A percentile compares a stretch with the other conserved stretches of the same genome.
phyloP scores from a whole-genome alignment of 257 asterid species.

The Solanum pimpinellifolium region DNA sequence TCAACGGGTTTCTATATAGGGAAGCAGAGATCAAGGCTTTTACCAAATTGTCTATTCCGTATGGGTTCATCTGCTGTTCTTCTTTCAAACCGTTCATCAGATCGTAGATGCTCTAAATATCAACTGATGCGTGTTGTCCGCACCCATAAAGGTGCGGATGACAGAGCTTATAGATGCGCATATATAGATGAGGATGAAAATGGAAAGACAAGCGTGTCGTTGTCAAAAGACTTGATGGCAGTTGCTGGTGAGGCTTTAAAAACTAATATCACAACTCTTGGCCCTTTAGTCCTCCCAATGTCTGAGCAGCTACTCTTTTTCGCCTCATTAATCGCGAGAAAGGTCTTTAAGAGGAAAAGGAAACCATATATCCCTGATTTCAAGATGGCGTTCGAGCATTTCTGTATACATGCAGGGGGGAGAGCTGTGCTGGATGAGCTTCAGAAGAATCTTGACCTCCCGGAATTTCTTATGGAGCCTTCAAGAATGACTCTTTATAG shows the following conservation, averaged over 20 bases:
- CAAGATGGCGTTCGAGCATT: slow-evolving; percentile 3
- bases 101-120: slow-evolving; percentile 7
- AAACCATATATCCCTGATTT: slow-evolving; percentile 7
- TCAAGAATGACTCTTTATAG: slow-evolving; percentile 5
- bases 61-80: slow-evolving; percentile 23
- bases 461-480: slow-evolving; percentile 9
- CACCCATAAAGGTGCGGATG: slow-evolving; percentile 23
- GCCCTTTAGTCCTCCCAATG: neutral
- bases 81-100: slow-evolving; percentile 13
- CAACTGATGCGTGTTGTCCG: slow-evolving; percentile 11
- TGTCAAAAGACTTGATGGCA: slow-evolving; percentile 19
- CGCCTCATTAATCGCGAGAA: neutral
- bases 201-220: neutral
- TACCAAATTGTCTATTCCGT: slow-evolving; percentile 19
- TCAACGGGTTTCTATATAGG: slow-evolving; percentile 9
- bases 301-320: neutral
- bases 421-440: slow-evolving; percentile 6
- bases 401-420: neutral
- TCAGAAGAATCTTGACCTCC: slow-evolving; percentile 6
- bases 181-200: slow-evolving; percentile 12
- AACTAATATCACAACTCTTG: slow-evolving; percentile 12
- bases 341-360: slow-evolving; percentile 3
- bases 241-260: slow-evolving; percentile 27
- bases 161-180: slow-evolving; percentile 11
- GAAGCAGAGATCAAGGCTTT: slow-evolving; percentile 14